Evolutionary conservation across 805 yeast species (phyloP).

Genomic region (Pichia cephalocereana): DNA sequence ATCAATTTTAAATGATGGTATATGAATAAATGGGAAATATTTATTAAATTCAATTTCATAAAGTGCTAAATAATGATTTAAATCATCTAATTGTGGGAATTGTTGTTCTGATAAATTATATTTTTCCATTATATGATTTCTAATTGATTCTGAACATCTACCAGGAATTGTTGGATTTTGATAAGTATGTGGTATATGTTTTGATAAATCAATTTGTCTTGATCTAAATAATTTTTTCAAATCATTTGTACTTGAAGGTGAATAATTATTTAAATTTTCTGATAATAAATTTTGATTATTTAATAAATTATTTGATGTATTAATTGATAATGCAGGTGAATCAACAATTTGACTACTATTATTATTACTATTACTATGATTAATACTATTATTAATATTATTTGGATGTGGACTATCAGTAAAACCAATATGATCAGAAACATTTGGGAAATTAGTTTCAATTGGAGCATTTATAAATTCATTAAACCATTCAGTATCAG

Average conservation of each 20-base stretch:
- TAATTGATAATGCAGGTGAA: slow-evolving; percentile 3
- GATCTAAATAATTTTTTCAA: slow-evolving; percentile 54
- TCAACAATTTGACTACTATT: slow-evolving; percentile 5
- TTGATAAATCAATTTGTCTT: slow-evolving; percentile 57
- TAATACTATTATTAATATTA: slow-evolving; percentile 25
- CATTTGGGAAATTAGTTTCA: slow-evolving; percentile 45
- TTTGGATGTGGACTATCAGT: slow-evolving; percentile 28
- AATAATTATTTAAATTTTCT: neutral
- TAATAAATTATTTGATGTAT: slow-evolving; percentile 5
- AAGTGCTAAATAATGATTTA: slow-evolving; percentile 67
- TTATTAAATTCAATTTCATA: slow-evolving; percentile 72
- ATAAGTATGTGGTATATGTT: slow-evolving; percentile 30
- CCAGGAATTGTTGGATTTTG: slow-evolving; percentile 23
- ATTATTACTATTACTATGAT: slow-evolving; percentile 1
- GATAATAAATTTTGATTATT: neutral
- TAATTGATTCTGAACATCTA: slow-evolving; percentile 41
- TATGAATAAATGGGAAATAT: slow-evolving; percentile 78
- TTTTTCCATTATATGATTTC: slow-evolving; percentile 42
- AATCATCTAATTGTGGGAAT: slow-evolving; percentile 67
- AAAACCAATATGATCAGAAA: slow-evolving; percentile 54
- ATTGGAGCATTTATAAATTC: slow-evolving; percentile 63
- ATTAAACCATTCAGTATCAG: slow-evolving; percentile 51
- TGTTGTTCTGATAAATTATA: slow-evolving; percentile 48
- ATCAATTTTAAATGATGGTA: slow-evolving; percentile 45
- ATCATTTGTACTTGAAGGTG: slow-evolving; percentile 30